These are phyloP conservation scores for Penicillium simplicissimum DNA, from an alignment of 495 filamentous ascomycete genomes.

Conservation along the genomic window DNA sequence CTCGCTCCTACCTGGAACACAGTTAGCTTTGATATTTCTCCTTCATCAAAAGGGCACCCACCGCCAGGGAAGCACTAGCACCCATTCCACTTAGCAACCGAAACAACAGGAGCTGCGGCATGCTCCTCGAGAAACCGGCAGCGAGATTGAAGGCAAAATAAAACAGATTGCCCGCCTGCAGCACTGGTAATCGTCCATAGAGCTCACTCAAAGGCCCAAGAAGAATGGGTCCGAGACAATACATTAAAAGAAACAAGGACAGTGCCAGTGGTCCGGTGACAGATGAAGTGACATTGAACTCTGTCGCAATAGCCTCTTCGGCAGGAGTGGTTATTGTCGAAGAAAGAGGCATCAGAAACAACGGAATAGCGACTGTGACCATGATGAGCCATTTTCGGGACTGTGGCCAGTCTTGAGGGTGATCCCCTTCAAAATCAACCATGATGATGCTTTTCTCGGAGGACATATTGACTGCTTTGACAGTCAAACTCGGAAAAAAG, in stretches of 20 bases:
- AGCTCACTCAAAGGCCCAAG: conserved; percentile 60
- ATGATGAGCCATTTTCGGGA: conserved; percentile 12
- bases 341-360: conserved; percentile 37
- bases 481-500: not conserved
- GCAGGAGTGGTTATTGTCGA: conserved; percentile 66
- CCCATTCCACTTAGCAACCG: not conserved
- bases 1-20: conserved; percentile 36
- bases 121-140: not conserved
- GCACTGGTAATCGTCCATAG: conserved; percentile 54
- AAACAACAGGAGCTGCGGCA: not conserved
- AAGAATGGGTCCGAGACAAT: conserved; percentile 49
- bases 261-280: conserved; percentile 52
- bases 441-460: not conserved
- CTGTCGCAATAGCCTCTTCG: conserved; percentile 48
- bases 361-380: conserved; percentile 10
- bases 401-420: conserved; percentile 16
- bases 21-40: not conserved
- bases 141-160: not conserved
- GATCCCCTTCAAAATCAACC: conserved; percentile 15
- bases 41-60: not conserved
- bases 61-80: not conserved
- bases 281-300: conserved; percentile 53
- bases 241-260: conserved; percentile 49
- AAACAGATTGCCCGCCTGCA: not conserved
- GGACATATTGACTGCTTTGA: not conserved